These are phyloP conservation scores for Salvia splendens DNA, from an alignment of 257 asterid species.

Conservation along the genomic window DNA sequence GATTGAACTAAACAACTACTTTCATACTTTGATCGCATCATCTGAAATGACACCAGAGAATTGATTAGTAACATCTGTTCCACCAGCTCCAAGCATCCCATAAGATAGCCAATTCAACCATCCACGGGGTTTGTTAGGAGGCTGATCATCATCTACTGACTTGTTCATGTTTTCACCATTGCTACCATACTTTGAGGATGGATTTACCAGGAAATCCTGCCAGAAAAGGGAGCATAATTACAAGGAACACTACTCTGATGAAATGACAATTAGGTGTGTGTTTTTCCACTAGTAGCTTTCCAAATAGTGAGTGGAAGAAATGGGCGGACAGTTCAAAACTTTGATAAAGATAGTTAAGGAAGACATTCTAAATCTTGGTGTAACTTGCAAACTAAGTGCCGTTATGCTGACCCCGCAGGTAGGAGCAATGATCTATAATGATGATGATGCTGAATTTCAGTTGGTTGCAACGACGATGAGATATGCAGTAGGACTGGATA, in stretches of 20 bases:
- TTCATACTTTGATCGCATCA: slow-evolving; percentile 77
- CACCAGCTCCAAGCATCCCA: slow-evolving; percentile 99
- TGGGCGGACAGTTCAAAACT: not conserved
- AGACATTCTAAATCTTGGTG: not conserved
- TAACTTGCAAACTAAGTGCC: not conserved
- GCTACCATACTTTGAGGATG: slow-evolving; percentile 49
- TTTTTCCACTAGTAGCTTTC: slow-evolving; percentile 19
- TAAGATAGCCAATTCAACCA: slow-evolving; percentile 98
- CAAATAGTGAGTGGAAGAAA: slow-evolving; percentile 9
- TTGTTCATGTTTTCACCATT: slow-evolving; percentile 50
- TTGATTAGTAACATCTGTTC: slow-evolving; percentile 85
- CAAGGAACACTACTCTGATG: slow-evolving; percentile 16
- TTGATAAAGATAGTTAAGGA: not conserved
- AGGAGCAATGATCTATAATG: not conserved
- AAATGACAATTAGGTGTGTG: slow-evolving; percentile 21
- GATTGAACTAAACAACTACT: slow-evolving; percentile 25
- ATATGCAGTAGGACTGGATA: not conserved
- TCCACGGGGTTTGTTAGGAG: slow-evolving; percentile 79
- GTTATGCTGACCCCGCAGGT: not conserved
- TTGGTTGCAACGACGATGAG: slow-evolving; percentile 22
- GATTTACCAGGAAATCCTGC: slow-evolving; percentile 68
- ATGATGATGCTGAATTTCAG: not conserved
- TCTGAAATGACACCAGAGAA: slow-evolving; percentile 95
- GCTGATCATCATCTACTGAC: slow-evolving; percentile 64
- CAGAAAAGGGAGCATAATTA: slow-evolving; percentile 27